Evolutionary conservation across 208 protist genomes (phyloP).

Genomic region (Vickermania ingenoplastis): DNA sequence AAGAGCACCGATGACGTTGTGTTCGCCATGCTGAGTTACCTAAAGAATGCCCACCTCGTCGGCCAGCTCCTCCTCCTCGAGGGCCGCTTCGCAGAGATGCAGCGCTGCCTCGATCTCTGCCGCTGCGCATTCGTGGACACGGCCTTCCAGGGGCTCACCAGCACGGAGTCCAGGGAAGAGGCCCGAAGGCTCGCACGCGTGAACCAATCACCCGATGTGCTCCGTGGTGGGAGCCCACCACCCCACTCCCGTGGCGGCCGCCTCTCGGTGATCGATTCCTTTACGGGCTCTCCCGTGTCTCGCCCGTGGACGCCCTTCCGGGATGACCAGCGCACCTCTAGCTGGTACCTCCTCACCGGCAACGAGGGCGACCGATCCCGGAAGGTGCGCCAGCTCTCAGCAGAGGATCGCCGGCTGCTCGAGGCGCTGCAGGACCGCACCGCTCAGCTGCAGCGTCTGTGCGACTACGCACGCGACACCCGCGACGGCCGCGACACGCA

Average conservation of each 20-base stretch:
- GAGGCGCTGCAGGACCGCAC: slow-evolving; percentile 45
- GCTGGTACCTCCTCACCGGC: background rate
- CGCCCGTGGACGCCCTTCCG: slow-evolving; percentile 1
- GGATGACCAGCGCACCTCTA: background rate
- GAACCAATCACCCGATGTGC: background rate
- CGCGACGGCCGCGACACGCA: slow-evolving; percentile 28
- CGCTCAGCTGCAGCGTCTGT: slow-evolving; percentile 32
- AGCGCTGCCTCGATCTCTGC: slow-evolving; percentile 62
- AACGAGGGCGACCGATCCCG: background rate
- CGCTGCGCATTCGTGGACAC: slow-evolving; percentile 17
- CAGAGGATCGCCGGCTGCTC: slow-evolving; percentile 41
- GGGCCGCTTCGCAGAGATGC: slow-evolving; percentile 52
- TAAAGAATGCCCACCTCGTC: slow-evolving; percentile 36
- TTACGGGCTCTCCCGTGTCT: background rate
- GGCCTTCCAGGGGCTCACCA: background rate
- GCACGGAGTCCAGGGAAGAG: background rate
- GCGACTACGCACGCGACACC: slow-evolving; percentile 25
- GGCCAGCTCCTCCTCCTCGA: slow-evolving; percentile 48
- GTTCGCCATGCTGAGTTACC: slow-evolving; percentile 52
- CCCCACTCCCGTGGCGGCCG: background rate
- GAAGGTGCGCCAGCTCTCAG: slow-evolving; percentile 8
- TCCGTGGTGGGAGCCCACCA: background rate
- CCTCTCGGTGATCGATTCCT: background rate
- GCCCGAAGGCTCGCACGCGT: background rate
- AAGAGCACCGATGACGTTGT: slow-evolving; percentile 64